Conservation (phyloP, 352 stramenopile genomes). For the Phytophthora niederhauseri region DNA sequence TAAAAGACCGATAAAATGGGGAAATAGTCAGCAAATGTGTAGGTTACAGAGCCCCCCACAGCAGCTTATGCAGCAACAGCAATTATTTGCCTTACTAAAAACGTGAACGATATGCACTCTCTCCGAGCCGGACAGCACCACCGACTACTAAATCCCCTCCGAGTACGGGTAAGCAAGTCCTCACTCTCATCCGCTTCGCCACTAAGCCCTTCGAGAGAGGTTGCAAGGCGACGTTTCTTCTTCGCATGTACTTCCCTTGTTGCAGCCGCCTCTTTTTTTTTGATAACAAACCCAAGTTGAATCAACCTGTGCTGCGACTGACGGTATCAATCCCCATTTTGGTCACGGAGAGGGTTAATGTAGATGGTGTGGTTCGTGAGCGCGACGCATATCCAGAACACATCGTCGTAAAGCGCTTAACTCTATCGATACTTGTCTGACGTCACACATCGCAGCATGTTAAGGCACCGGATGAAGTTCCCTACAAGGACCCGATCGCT, state of each 20-base stretch:
- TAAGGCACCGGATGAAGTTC: constrained; percentile 6
- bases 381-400: constrained; percentile 4
- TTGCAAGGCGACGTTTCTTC: neutral
- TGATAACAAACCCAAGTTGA: neutral
- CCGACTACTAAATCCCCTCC: neutral
- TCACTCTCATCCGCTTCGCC: neutral
- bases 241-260: constrained; percentile 10
- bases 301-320: constrained; percentile 9
- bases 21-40: too few relatives aligned
- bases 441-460: constrained; percentile 1
- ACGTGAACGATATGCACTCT: too few relatives aligned
- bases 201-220: neutral
- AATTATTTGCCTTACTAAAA: too few relatives aligned
- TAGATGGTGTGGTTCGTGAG: constrained; percentile 1
- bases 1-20: too few relatives aligned
- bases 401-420: constrained; percentile 8
- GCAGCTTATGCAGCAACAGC: too few relatives aligned
- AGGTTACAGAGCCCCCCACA: too few relatives aligned
- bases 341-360: neutral
- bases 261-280: constrained; percentile 4
- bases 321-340: constrained; percentile 9
- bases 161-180: neutral
- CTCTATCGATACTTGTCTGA: constrained; percentile 4
- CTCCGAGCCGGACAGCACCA: too few relatives aligned
- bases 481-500: constrained; percentile 2